Base-by-base conservation (phyloP, 2,329 filamentous ascomycete genomes). In the Myriosclerotinia duriaeana region DNA sequence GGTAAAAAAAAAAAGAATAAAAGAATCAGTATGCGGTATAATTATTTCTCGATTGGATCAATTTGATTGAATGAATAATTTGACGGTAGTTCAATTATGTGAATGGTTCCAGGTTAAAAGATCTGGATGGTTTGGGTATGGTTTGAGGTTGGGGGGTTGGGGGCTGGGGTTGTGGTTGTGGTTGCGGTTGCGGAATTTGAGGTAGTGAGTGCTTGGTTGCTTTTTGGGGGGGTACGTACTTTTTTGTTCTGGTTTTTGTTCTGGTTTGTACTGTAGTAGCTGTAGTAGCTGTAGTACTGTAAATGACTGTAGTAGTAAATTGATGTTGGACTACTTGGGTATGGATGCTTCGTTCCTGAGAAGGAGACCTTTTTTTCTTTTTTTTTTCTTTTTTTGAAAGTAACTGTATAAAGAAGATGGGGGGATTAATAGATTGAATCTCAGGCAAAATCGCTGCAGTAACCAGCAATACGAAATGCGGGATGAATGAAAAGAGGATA, bases 351-450 rank as follows among this genome's bases (percentile, higher is more conserved):
- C 61, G 55, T 68, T 71, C 60, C 68, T 69, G 64, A 53, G 53
- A 36, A 52, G 46, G 54, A 52, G 60, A n/a, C n/a, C n/a, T n/a
- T n/a, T n/a, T n/a, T n/a, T n/a, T n/a, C n/a, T n/a, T n/a, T n/a
- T n/a, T 64, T 62, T n/a, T 54, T 53, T 53, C 55, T 68, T 65
- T 61, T 9, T 15, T 44, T 2, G 44, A 42, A 42, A 58, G 42
- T 59, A 59, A 71, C 69, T 71, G 71, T 67, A 71, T 70, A 53
- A 69, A 70, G 70, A 71, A 72, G 69, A 67, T 22, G 46, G 54
- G 72, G 69, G 70, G 63, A 72, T 76, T 74, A 76, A 73, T 69
- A 44, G 67, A 74, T 74, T 74, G 72, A 72, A 75, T n/a, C n/a
- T 76, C 73, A 72, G 73, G 71, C 69, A 74, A 75, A 72, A 73